These are phyloP conservation scores for Aspergillus brunneoviolaceus DNA, from an alignment of 2,329 filamentous ascomycete genomes.

Conservation along the genomic window DNA sequence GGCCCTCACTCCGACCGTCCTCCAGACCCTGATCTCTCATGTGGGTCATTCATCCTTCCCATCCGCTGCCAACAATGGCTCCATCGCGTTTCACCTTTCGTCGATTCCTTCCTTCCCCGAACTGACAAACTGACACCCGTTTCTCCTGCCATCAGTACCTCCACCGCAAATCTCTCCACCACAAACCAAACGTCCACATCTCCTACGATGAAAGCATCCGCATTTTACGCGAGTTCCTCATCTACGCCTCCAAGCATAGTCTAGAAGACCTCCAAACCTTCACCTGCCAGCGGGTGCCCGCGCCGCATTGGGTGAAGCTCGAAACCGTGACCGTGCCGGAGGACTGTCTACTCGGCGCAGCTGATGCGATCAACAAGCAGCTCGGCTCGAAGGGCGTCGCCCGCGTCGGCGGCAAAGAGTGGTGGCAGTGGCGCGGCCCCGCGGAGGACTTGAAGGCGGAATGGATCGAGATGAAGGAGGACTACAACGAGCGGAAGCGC, in stretches of 20 bases:
- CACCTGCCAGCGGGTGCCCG: constrained; percentile 86
- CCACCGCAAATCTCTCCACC: constrained; percentile 69
- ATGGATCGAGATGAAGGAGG: constrained; percentile 92
- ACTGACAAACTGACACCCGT: neutral
- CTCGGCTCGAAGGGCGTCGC: constrained; percentile 74
- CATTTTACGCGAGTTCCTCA: constrained; percentile 80
- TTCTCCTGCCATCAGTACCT: constrained; percentile 63
- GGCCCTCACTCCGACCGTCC: constrained; percentile 82
- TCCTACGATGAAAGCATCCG: constrained; percentile 92
- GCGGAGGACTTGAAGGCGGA: constrained; percentile 72
- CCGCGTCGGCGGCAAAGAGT: constrained; percentile 74
- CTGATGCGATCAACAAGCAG: constrained; percentile 66
- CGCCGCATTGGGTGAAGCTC: constrained; percentile 81
- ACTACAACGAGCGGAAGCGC: constrained; percentile 71
- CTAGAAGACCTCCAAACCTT: constrained; percentile 93
- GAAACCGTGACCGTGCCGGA: constrained; percentile 67
- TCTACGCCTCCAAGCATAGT: constrained; percentile 81
- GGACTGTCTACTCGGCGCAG: constrained; percentile 64
- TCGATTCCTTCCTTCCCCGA: neutral
- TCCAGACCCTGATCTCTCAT: constrained; percentile 84
- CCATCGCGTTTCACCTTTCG: neutral
- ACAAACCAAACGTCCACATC: constrained; percentile 85
- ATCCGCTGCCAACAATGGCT: neutral
- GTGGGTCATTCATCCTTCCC: constrained; percentile 51
- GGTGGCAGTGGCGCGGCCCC: constrained; percentile 83